Evolutionary conservation across 305 asterid species (phyloP).

Genomic region (Fraxinus greggii): DNA sequence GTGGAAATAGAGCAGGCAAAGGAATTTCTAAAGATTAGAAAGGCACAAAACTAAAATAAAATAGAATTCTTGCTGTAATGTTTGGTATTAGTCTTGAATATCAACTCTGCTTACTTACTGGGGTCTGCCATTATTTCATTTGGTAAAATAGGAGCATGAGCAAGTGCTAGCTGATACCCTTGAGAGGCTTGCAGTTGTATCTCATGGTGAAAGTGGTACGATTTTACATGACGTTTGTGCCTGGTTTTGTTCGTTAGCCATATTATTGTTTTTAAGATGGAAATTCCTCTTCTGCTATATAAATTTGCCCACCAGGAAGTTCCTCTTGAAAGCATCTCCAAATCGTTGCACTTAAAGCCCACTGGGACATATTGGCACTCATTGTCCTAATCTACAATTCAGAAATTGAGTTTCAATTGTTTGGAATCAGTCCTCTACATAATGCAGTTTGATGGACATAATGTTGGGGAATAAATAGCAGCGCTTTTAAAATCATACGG

Average conservation of each 20-base stretch:
- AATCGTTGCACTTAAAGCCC: background rate
- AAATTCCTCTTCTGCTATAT: background rate
- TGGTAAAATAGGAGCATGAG: slow-evolving; percentile 40
- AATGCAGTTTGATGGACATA: background rate
- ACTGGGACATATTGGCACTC: background rate
- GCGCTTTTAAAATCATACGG: background rate
- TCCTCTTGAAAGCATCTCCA: background rate
- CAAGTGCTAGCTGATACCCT: slow-evolving; percentile 49
- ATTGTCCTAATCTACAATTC: background rate
- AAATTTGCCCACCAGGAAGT: too few species aligned
- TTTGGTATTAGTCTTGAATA: background rate
- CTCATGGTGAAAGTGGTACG: slow-evolving; percentile 55
- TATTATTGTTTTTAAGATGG: background rate
- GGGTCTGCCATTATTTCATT: background rate
- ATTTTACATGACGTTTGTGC: background rate
- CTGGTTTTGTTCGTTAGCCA: background rate
- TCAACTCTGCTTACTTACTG: background rate
- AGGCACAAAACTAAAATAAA: background rate
- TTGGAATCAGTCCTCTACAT: background rate
- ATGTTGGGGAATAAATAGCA: background rate
- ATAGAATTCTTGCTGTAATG: background rate
- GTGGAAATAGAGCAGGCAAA: slow-evolving; percentile 83
- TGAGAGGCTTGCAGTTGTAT: slow-evolving; percentile 42
- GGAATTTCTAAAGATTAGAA: slow-evolving; percentile 47
- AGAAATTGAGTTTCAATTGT: background rate